Evolutionary conservation across 2,329 filamentous ascomycete genomes (phyloP).

Genomic region (Ophiocordyceps camponoti-saundersi): DNA sequence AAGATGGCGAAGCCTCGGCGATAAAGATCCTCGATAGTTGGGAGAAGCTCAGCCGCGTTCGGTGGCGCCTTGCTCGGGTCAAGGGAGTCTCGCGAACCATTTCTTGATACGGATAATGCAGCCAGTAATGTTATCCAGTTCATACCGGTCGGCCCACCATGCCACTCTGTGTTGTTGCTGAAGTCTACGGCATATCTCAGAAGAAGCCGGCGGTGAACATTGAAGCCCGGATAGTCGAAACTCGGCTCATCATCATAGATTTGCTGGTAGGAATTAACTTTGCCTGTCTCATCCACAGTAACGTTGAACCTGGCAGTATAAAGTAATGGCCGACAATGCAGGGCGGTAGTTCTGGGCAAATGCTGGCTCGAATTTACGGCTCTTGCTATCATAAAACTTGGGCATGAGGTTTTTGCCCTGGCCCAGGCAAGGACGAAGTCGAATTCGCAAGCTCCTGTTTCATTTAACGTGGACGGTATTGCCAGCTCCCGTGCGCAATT

Average conservation of each 20-base stretch:
- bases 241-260: slow-evolving; percentile 3
- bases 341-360: slow-evolving; percentile 2
- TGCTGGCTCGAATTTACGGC: slow-evolving; percentile 5
- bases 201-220: slow-evolving; percentile 2
- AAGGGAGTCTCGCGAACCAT: background rate
- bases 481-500: background rate
- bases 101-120: background rate
- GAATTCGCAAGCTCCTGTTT: background rate
- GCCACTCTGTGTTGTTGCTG: background rate
- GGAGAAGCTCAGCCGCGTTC: background rate
- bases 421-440: slow-evolving; percentile 8
- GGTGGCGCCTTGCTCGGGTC: background rate
- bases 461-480: background rate
- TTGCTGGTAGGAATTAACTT: slow-evolving; percentile 7
- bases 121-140: background rate
- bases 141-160: background rate
- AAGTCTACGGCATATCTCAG: background rate
- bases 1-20: slow-evolving; percentile 12
- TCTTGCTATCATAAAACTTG: background rate
- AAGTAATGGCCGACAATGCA: slow-evolving; percentile 10
- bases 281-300: slow-evolving; percentile 9
- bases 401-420: background rate
- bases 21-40: slow-evolving; percentile 30
- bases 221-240: slow-evolving; percentile 5
- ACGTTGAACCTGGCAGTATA: slow-evolving; percentile 18